Base-by-base conservation (phyloP, 1,284 basidiomycete genomes). In the Garcileccinum viscosum region DNA sequence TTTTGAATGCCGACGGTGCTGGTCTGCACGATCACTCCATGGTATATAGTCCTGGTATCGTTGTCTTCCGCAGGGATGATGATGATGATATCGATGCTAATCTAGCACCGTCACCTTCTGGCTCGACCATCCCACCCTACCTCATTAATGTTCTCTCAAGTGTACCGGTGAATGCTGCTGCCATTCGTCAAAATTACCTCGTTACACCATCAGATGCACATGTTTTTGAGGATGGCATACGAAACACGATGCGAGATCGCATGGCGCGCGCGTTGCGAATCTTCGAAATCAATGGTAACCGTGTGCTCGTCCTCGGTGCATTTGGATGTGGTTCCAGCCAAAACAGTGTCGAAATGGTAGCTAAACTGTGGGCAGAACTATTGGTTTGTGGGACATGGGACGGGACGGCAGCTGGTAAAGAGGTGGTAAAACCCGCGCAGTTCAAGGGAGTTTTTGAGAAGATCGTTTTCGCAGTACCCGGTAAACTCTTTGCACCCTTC, bases 1-100 rank as follows among this genome's bases (percentile, higher is more conserved):
- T 80, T 69, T 69, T 77, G 24, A 74, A 65, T 5, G 74, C 78
- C 22, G 82, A 83, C 35, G 80, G 82, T 50, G 81, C 80, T 30
- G 83, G 82, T 40, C 74, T 86, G 33, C 81, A 85, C 62, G 83
- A 86, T 62, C 83, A 87, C 69, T 82, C 86, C 22, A 83, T 88
- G 79, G 80, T 88, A 30, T 88, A 86, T 72, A 84, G 84, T 24
- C 86, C 87, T 19, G 81, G 80, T 37, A 82, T 88, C 33, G 80
- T 84, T 44, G 82, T 83, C n/a, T 82, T 88, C 75, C 81, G 86
- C n/a, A 80, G 81, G 67, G 86, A 87, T 66, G 77, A 81, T 15
- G 80, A 77, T 35, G 79, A 80, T 59, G 69, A 69, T 58, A 15
- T 64, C n/a, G 72, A 68, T 35, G 50, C 27, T n/a, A 65, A 76